Conservation (phyloP, 2,329 filamentous ascomycete species). For the Hypoxylon sp. region DNA sequence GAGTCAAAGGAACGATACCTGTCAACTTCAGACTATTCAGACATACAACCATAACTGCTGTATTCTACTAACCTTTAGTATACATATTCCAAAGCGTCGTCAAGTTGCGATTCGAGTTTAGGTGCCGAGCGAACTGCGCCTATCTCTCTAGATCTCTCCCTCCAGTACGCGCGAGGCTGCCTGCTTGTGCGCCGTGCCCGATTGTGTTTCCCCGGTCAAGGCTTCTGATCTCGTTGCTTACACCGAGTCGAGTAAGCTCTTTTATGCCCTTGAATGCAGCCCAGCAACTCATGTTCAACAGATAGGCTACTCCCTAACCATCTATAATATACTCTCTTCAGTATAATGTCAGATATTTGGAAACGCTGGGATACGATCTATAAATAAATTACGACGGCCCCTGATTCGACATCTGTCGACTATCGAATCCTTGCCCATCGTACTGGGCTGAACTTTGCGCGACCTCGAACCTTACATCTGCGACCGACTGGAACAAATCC, state of each 20-base stretch:
- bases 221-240: background rate
- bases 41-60: background rate
- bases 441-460: slow-evolving; percentile 9
- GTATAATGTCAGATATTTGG: background rate
- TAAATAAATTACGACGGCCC: slow-evolving; percentile 12
- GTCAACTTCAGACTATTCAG: slow-evolving; percentile 3
- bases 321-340: background rate
- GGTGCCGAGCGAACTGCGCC: background rate
- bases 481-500: background rate
- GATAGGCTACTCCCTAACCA: background rate
- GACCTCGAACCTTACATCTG: background rate
- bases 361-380: slow-evolving; percentile 15
- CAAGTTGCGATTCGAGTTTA: background rate
- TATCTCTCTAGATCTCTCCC: background rate
- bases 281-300: background rate
- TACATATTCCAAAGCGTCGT: background rate
- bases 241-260: background rate
- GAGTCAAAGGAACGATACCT: slow-evolving; percentile 12
- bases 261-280: background rate
- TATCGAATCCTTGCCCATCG: slow-evolving; percentile 18
- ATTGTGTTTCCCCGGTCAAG: background rate
- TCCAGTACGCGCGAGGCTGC: slow-evolving; percentile 11
- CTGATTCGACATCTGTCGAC: slow-evolving; percentile 11
- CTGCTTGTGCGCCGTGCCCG: slow-evolving; percentile 15
- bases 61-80: background rate